Percentiles rank a stretch among this genome's conserved stretches.
phyloP scores from a whole-genome alignment of 768 basidiomycete genomes.

The Sporobolomyces pararoseus region DNA sequence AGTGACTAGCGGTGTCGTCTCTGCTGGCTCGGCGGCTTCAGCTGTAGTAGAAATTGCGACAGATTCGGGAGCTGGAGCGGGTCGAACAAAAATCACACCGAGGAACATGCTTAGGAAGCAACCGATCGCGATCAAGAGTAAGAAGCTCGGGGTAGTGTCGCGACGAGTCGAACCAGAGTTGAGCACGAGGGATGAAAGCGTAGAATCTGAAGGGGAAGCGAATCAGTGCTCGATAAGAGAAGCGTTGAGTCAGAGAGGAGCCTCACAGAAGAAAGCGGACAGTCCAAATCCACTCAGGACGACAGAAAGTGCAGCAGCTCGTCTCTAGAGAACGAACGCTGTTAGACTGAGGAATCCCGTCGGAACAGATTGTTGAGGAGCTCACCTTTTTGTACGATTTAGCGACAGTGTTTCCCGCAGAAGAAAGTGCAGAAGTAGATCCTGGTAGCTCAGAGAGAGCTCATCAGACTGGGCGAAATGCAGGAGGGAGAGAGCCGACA shows the following conservation, averaged over 20 bases:
- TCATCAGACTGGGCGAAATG: not conserved
- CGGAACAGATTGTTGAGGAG: too few species aligned
- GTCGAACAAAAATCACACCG: conserved; percentile 24
- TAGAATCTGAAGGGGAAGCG: conserved; percentile 21
- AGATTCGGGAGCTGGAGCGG: not conserved
- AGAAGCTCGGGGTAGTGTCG: conserved; percentile 32
- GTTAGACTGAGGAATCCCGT: too few species aligned
- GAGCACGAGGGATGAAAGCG: conserved; percentile 18
- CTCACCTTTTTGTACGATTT: conserved; percentile 34
- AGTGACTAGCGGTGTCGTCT: conserved; percentile 12
- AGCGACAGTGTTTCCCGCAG: conserved; percentile 32
- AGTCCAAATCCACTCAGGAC: conserved; percentile 35
- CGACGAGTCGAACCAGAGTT: not conserved
- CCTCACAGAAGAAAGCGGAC: conserved; percentile 38
- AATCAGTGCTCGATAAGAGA: not conserved
- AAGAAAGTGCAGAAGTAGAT: conserved; percentile 22
- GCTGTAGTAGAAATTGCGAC: not conserved
- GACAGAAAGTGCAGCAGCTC: conserved; percentile 25
- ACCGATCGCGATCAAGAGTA: conserved; percentile 35
- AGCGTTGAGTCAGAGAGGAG: too few species aligned
- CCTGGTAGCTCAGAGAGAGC: not conserved
- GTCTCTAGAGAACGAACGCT: not conserved
- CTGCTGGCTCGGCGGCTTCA: not conserved
- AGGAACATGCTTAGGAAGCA: conserved; percentile 19
- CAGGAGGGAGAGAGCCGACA: too few species aligned